Evolutionary conservation across 2,329 filamentous ascomycete genomes (phyloP), one percentile per base, ranked within the genome.

Genomic region (Venturia effusa): DNA sequence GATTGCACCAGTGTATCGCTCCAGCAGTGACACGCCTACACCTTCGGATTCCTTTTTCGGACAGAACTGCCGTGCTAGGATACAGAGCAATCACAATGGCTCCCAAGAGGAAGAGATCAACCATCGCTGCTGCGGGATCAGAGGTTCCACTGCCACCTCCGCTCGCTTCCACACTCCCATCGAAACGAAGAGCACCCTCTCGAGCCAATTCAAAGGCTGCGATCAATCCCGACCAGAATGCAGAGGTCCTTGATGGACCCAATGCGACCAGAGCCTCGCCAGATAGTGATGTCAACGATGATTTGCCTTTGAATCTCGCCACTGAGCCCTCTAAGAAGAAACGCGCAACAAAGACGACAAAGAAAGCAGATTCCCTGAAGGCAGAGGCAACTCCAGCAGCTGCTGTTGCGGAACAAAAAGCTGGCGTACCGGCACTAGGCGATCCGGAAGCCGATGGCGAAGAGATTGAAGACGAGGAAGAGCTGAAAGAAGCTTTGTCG

Each of bases 401-500:
- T 22, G 27, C 27, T n/a, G 51, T 2, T 57, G 15, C 11, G 17
- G 34, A 57, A 57, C 27, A 57, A n/a, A 57, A 61, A n/a, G 13
- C 15, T 55, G 61, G 37, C 11, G 54, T 41, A 22, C 37, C 40
- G n/a, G 54, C 13, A 32, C 54, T 61, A 15, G 37, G 17, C 17
- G 48, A 64, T 55, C 59, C 57, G 27, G 63, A 62, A 17, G 63
- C 48, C 22, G 84, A 86, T 70, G 81, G 76, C 1, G 81, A 83
- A 22, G 80, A 81, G 61, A 76, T 81, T 27, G 77, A 79, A 11
- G 80, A 84, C 30, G 78, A 81, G 48, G 81, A 83, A 68, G 84
- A 86, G 68, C 74, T 86, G 61, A 79, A 83, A 67, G 80, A 82
- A 68, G 84, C 84, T 24, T 69, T 83, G 30, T 79, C 81, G 10